phyloP scores from a whole-genome alignment of 2,329 filamentous ascomycete species.

The Cucurbitaria berberidis region DNA sequence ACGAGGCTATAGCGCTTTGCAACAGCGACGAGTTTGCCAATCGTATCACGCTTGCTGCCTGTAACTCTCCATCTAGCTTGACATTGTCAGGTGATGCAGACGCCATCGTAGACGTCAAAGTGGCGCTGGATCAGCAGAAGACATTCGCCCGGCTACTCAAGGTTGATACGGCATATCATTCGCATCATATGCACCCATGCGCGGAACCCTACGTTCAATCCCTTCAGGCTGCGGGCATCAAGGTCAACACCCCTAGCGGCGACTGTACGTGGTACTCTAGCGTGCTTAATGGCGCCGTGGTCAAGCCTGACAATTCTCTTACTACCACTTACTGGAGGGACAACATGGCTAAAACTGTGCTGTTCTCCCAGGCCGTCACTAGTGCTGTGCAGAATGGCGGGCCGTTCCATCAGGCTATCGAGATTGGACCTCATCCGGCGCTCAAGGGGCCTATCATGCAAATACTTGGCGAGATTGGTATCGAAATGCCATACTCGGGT shows the following conservation, averaged over 20 bases:
- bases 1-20: neutral
- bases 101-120: neutral
- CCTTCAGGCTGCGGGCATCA: neutral
- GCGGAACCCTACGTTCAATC: slow-evolving; percentile 44
- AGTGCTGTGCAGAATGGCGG: too few species aligned
- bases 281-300: neutral
- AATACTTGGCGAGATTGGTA: slow-evolving; percentile 15
- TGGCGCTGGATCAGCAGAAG: neutral
- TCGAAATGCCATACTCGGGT: neutral
- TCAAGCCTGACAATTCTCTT: neutral
- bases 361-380: neutral
- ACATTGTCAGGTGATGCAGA: neutral
- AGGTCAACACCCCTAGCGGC: too few species aligned
- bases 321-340: neutral
- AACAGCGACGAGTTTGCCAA: neutral
- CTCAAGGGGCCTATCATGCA: slow-evolving; percentile 12
- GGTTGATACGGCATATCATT: slow-evolving; percentile 55
- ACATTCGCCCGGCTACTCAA: slow-evolving; percentile 50
- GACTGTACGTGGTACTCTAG: neutral
- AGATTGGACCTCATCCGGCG: neutral
- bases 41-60: neutral
- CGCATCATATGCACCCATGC: slow-evolving; percentile 46
- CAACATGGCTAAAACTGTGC: neutral
- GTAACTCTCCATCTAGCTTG: neutral
- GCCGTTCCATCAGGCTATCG: neutral